Conservation (phyloP, 2,329 filamentous ascomycete species). For the Amauroascus niger region DNA sequence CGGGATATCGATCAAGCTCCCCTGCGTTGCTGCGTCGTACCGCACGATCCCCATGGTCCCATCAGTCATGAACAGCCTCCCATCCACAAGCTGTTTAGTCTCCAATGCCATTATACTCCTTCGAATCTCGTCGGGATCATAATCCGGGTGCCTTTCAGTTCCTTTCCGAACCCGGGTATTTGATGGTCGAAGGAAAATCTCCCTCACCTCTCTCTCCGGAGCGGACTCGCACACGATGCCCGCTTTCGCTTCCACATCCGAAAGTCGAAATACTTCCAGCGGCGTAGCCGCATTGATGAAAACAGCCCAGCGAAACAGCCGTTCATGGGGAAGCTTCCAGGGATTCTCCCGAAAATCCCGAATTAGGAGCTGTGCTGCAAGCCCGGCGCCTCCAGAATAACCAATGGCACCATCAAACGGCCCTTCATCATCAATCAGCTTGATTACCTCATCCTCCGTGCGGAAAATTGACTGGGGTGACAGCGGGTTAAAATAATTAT, state of each 20-base stretch:
- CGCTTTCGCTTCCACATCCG: slow-evolving; percentile 11
- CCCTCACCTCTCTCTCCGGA: slow-evolving; percentile 13
- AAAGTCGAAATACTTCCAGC: slow-evolving; percentile 16
- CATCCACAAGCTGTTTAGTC: slow-evolving; percentile 13
- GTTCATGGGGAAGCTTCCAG: slow-evolving; percentile 17
- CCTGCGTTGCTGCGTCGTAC: slow-evolving; percentile 10
- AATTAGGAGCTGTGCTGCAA: slow-evolving; percentile 14
- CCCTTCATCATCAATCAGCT: slow-evolving; percentile 4
- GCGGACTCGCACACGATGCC: slow-evolving; percentile 13
- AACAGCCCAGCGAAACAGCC: slow-evolving; percentile 18
- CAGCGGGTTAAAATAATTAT: slow-evolving; percentile 14
- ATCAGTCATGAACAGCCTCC: slow-evolving; percentile 13
- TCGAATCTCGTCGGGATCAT: slow-evolving; percentile 15
- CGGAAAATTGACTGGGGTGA: slow-evolving; percentile 1
- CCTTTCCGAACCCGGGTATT: slow-evolving; percentile 17
- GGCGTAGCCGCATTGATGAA: slow-evolving; percentile 19
- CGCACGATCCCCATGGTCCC: slow-evolving; percentile 13
- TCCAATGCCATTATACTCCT: slow-evolving; percentile 13
- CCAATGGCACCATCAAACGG: slow-evolving; percentile 17
- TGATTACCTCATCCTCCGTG: slow-evolving; percentile 7
- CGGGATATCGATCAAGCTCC: slow-evolving; percentile 16
- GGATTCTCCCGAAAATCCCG: slow-evolving; percentile 16
- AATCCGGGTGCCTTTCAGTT: slow-evolving; percentile 13
- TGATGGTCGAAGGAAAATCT: slow-evolving; percentile 16
- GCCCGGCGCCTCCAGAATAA: slow-evolving; percentile 13